Conservation (phyloP, 441 rosid species). For the Adansonia grandidieri region DNA sequence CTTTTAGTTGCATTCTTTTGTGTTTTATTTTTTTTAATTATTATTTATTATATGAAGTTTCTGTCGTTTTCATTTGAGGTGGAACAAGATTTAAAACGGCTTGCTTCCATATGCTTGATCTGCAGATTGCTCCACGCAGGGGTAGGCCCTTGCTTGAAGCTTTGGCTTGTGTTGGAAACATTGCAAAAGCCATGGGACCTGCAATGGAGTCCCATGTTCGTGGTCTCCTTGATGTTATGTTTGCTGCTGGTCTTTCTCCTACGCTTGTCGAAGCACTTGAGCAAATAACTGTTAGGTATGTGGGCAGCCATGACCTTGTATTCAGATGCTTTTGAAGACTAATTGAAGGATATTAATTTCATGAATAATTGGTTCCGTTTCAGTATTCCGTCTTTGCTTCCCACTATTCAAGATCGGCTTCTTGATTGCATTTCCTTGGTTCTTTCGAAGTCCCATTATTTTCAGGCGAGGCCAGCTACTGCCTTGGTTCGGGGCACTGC, state of each 20-base stretch:
- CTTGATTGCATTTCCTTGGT: slow-evolving; percentile 82
- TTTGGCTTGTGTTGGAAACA: slow-evolving; percentile 96
- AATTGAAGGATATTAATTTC: slow-evolving; percentile 22
- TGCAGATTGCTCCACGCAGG: slow-evolving; percentile 97
- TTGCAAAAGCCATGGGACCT: slow-evolving; percentile 97
- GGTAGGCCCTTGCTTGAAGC: slow-evolving; percentile 99
- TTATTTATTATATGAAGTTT: slow-evolving; percentile 4
- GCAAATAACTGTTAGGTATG: slow-evolving; percentile 81
- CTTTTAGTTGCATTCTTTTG: slow-evolving; percentile 32
- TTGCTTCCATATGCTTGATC: slow-evolving; percentile 17
- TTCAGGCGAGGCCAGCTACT: slow-evolving; percentile 72
- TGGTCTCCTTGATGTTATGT: slow-evolving; percentile 86
- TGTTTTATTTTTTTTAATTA: slow-evolving; percentile 16
- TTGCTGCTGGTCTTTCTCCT: slow-evolving; percentile 85
- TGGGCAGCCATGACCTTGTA: slow-evolving; percentile 23
- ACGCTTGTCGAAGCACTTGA: slow-evolving; percentile 91
- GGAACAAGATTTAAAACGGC: slow-evolving; percentile 26
- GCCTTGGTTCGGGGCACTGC: slow-evolving; percentile 63
- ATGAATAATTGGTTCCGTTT: slow-evolving; percentile 36
- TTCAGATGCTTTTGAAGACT: slow-evolving; percentile 26
- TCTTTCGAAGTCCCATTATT: slow-evolving; percentile 80
- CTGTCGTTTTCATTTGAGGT: slow-evolving; percentile 26
- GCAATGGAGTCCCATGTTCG: slow-evolving; percentile 87
- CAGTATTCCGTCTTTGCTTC: slow-evolving; percentile 94
- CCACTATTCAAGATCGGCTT: slow-evolving; percentile 90